phyloP scores from a whole-genome alignment of 2,329 filamentous ascomycete species.

The Lizonia empirigonia region DNA sequence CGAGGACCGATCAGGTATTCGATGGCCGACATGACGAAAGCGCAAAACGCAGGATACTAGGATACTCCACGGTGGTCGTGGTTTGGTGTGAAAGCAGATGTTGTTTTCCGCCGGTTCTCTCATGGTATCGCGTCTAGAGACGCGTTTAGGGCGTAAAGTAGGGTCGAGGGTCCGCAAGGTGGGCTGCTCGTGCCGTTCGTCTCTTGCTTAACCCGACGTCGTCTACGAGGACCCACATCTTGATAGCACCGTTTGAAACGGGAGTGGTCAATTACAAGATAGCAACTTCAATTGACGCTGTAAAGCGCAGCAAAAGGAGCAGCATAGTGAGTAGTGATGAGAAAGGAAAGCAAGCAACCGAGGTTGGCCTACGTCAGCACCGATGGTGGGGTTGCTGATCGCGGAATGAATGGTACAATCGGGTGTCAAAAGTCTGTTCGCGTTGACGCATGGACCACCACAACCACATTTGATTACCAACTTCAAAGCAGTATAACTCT shows the following conservation, averaged over 20 bases:
- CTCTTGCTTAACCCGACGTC: conserved; percentile 13
- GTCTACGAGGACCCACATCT: not conserved
- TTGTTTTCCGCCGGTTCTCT: not conserved
- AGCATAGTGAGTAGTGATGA: not conserved
- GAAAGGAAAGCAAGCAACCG: conserved; percentile 6
- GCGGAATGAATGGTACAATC: conserved; percentile 18
- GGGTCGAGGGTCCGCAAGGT: conserved; percentile 9
- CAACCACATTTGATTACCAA: too few relatives aligned
- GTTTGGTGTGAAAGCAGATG: not conserved
- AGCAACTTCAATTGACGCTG: not conserved
- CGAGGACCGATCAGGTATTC: too few relatives aligned
- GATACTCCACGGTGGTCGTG: not conserved
- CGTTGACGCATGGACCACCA: too few relatives aligned
- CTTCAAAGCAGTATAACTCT: too few relatives aligned
- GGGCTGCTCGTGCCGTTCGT: conserved; percentile 4
- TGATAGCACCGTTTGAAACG: not conserved
- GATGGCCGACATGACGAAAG: too few relatives aligned
- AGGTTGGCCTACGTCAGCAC: conserved; percentile 18
- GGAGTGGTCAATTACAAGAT: too few relatives aligned
- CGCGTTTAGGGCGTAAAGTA: conserved; percentile 16
- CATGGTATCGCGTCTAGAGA: conserved; percentile 1
- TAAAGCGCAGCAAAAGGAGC: not conserved
- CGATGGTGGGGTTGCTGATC: conserved; percentile 17
- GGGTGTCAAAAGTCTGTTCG: too few relatives aligned
- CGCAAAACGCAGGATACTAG: too few relatives aligned